Base-by-base conservation (phyloP, 306 rosid species). In the Glycyrrhiza uralensis region DNA sequence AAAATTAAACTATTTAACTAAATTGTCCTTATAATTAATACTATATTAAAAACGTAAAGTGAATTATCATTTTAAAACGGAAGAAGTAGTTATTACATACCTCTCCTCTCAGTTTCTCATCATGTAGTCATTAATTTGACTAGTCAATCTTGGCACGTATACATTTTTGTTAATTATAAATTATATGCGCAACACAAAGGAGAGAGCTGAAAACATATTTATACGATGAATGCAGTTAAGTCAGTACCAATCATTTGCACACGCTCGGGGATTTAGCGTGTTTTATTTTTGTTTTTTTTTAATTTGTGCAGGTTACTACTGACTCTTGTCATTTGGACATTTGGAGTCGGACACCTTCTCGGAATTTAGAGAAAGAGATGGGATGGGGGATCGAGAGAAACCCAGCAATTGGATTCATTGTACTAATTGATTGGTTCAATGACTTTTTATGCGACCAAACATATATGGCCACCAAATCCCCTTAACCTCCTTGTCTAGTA, bases 221-320 rank as follows among this genome's bases (percentile, higher is more conserved):
- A 28, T 44, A 57, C 19, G 11, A 51, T 46, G 33, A 24, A 50
- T 18, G 14, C 5, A 68, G 20, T 52, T 32, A 4, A 58, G 12
- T 23, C 6, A 58, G 12, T 23, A 24, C 10, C 71, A 77, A 74
- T 80, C 23, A 75, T 33, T n/a, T 65, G 52, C 75, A 60, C 83
- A 55, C 77, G 80, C 39, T 74, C 63, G 61, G 45, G 36, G 45
- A 41, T 72, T 72, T 57, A 64, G 5, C 33, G n/a, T 47, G 24
- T 61, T n/a, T n/a, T n/a, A n/a, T n/a, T n/a, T n/a, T n/a, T n/a
- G n/a, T n/a, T n/a, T n/a, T n/a, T n/a, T n/a, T n/a, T n/a, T n/a
- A n/a, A n/a, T n/a, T 44, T 51, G 56, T 17, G 57, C 18, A 66
- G 15, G 47, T 30, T 12, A 18, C 10, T 15, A 17, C 9, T 45